These are phyloP conservation scores for Sorghum bicolor DNA, from an alignment of 176 grass and related monocot genomes.

Conservation along the genomic window Sorghum_bicolor_NCBIv3 NC_012879.2:6996001-6996500, in stretches of 20 bases:
- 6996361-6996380: not conserved
- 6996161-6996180: no score
- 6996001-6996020: no score
- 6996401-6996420: accelerated
- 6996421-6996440: not conserved
- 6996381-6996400: not conserved
- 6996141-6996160: not conserved
- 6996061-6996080: not conserved
- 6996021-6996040: no score
- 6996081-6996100: not conserved
- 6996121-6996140: not conserved
- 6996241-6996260: not conserved
- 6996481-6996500: no score
- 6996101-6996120: not conserved
- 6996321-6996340: not conserved
- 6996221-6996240: not conserved
- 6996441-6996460: not conserved
- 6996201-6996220: not conserved
- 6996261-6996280: not conserved
- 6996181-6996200: not conserved
- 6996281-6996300: not conserved
- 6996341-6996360: accelerated
- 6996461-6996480: no score
- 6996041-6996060: no score
- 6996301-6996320: accelerated